Conservation (phyloP, 2,329 filamentous ascomycete genomes). For the Dactylellina drechsleri region DNA sequence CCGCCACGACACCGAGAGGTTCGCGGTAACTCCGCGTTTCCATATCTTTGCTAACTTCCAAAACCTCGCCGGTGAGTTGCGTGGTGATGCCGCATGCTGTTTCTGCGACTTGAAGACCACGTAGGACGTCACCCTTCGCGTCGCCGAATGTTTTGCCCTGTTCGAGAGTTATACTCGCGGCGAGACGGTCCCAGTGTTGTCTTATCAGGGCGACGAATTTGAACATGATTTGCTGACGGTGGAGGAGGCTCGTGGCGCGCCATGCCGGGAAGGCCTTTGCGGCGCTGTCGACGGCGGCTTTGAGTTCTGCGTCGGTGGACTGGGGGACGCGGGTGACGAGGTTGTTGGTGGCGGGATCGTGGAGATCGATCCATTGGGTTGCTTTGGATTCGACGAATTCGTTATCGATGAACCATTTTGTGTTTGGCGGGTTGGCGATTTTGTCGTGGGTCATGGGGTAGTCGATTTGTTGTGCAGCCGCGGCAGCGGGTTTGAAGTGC, state of each 20-base stretch:
- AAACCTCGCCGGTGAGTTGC: slow-evolving; percentile 81
- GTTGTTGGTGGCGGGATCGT: slow-evolving; percentile 87
- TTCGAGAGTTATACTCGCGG: slow-evolving; percentile 85
- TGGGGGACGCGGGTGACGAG: slow-evolving; percentile 84
- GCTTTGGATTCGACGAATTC: slow-evolving; percentile 75
- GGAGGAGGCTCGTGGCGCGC: slow-evolving; percentile 76
- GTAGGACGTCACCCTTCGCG: slow-evolving; percentile 81
- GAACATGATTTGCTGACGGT: slow-evolving; percentile 87
- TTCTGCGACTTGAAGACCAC: slow-evolving; percentile 84
- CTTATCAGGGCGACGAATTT: slow-evolving; percentile 81
- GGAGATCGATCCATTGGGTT: slow-evolving; percentile 78
- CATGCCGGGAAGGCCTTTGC: slow-evolving; percentile 79
- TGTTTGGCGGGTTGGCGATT: slow-evolving; percentile 74
- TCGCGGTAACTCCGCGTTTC: slow-evolving; percentile 85
- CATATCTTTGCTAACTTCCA: slow-evolving; percentile 90
- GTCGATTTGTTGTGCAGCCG: slow-evolving; percentile 64
- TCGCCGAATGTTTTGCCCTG: slow-evolving; percentile 90
- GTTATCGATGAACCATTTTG: slow-evolving; percentile 85
- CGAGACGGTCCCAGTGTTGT: slow-evolving; percentile 85
- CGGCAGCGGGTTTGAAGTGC: slow-evolving; percentile 67
- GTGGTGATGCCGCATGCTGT: slow-evolving; percentile 82
- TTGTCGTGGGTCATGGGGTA: slow-evolving; percentile 79
- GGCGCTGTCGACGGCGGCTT: slow-evolving; percentile 78
- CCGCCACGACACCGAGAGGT: slow-evolving; percentile 81
- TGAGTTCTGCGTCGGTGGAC: slow-evolving; percentile 80